phyloP scores from a whole-genome alignment of 805 yeast genomes.

The Candida namnaoensis region DNA sequence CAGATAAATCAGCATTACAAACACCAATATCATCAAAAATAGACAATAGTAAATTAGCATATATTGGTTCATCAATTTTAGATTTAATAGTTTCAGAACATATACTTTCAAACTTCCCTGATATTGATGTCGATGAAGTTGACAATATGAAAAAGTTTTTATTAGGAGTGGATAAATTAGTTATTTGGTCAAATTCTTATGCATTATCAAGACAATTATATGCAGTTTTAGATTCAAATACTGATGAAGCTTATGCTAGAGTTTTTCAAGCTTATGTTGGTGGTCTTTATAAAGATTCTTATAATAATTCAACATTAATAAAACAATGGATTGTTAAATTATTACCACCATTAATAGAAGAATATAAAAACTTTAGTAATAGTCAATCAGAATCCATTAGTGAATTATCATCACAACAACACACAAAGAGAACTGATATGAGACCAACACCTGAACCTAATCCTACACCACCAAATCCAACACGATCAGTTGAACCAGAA shows the following conservation, averaged over 20 bases:
- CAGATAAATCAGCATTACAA: constrained; percentile 63
- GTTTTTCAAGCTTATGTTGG: constrained; percentile 87
- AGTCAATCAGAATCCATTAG: too few species aligned
- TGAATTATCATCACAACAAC: too few species aligned
- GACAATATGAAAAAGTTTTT: constrained; percentile 56
- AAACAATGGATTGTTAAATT: constrained; percentile 43
- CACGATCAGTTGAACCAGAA: too few species aligned
- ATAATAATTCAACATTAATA: constrained; percentile 32
- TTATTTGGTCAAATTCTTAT: constrained; percentile 57
- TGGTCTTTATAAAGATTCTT: constrained; percentile 54
- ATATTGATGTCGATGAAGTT: constrained; percentile 58
- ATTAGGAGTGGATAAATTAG: constrained; percentile 62
- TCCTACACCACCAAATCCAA: too few species aligned
- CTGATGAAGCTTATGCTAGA: constrained; percentile 54
- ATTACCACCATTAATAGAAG: constrained; percentile 30
- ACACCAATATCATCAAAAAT: constrained; percentile 6
- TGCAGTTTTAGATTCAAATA: constrained; percentile 33
- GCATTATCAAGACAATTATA: constrained; percentile 47
- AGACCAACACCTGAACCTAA: too few species aligned
- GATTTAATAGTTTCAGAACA: constrained; percentile 57
- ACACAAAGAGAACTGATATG: too few species aligned
- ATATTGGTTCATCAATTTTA: constrained; percentile 75
- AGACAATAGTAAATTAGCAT: constrained; percentile 79
- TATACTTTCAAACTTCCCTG: constrained; percentile 53
- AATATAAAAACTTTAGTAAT: too few species aligned